Evolutionary conservation across 1,284 basidiomycete species (phyloP).

Genomic region (Cryptococcus sp.): DNA sequence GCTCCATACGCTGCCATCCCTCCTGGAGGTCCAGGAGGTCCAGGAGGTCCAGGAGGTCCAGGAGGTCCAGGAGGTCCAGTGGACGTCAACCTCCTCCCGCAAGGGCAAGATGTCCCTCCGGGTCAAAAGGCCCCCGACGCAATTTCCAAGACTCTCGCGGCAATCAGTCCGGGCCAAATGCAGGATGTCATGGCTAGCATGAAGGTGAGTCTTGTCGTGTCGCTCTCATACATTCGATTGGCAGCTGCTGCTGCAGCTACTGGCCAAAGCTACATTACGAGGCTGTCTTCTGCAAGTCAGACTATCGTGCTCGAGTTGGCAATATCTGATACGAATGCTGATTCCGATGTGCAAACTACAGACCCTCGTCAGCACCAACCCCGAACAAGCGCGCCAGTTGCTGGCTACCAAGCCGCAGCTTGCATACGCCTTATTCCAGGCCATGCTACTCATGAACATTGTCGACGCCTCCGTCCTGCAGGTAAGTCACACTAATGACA

Average conservation of each 20-base stretch:
- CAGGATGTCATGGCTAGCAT: conserved; percentile 96
- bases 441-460: conserved; percentile 89
- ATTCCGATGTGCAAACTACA: conserved; percentile 6
- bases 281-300: too few species aligned
- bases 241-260: neutral
- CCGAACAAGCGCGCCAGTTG: conserved; percentile 82
- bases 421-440: conserved; percentile 95
- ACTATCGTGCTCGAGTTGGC: neutral
- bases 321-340: neutral
- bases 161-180: conserved; percentile 78
- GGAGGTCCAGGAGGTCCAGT: conserved; percentile 9
- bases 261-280: too few species aligned
- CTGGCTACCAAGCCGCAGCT: conserved; percentile 86
- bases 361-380: conserved; percentile 79
- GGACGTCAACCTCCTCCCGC: conserved; percentile 59
- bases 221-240: neutral
- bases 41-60: neutral
- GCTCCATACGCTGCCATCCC: neutral
- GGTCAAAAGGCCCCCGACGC: conserved; percentile 79
- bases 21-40: neutral
- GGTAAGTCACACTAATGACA: conserved; percentile 51
- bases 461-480: conserved; percentile 83
- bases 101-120: conserved; percentile 73
- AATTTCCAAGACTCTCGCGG: conserved; percentile 84
- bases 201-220: conserved; percentile 69